Percentiles rank a stretch among this genome's conserved stretches.
Evolutionary conservation across 1,139 yeast species (phyloP).

Genomic region (Trichomonascaceae sp.): DNA sequence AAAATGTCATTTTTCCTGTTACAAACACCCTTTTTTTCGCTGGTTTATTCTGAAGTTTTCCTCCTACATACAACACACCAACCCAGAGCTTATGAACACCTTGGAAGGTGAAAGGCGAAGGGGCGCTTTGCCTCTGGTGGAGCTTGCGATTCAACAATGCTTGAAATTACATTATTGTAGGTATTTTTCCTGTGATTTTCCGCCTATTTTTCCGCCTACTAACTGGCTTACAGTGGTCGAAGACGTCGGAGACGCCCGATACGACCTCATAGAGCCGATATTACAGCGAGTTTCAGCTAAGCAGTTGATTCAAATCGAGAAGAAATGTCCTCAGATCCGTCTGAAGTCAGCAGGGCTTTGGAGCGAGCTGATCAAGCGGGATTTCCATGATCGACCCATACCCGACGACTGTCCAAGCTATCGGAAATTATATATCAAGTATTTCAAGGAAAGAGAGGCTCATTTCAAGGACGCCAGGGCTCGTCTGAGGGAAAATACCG

Average conservation of each 20-base stretch:
- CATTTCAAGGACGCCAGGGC: conserved; percentile 24
- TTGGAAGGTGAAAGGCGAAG: not conserved
- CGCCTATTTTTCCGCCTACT: too few relatives aligned
- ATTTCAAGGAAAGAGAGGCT: conserved; percentile 23
- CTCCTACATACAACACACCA: not conserved
- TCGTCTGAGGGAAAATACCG: conserved; percentile 22
- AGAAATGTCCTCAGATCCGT: conserved; percentile 24
- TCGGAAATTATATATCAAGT: conserved; percentile 20
- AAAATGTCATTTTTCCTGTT: not conserved
- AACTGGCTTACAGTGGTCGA: conserved; percentile 17
- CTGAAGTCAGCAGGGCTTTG: conserved; percentile 23
- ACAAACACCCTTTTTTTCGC: not conserved
- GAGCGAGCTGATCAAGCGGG: conserved; percentile 22
- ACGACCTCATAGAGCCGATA: conserved; percentile 27
- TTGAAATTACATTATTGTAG: conserved; percentile 15
- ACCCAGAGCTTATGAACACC: not conserved
- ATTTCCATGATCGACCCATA: conserved; percentile 24
- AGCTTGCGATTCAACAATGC: conserved; percentile 14
- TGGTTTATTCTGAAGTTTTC: not conserved
- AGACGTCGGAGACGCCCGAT: conserved; percentile 30
- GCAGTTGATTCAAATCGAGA: conserved; percentile 25
- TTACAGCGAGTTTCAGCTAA: conserved; percentile 22
- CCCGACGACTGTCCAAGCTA: conserved; percentile 17
- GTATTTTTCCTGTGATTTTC: too few relatives aligned
- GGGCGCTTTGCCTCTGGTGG: conserved; percentile 11